Evolutionary conservation across 495 filamentous ascomycete genomes (phyloP).

Genomic region (Penicillium manginii): DNA sequence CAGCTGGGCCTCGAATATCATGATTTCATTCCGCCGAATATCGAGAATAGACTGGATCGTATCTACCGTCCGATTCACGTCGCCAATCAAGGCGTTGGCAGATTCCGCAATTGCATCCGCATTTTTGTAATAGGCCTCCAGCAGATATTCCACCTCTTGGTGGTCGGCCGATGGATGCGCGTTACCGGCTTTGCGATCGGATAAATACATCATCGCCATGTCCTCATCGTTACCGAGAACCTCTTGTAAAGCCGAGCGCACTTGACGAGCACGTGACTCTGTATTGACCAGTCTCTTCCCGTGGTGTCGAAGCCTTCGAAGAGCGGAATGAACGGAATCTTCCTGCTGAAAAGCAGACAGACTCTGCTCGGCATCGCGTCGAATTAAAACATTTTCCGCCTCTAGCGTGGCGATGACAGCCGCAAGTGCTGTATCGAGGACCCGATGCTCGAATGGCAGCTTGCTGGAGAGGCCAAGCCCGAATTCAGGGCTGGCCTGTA

Average conservation of each 20-base stretch:
- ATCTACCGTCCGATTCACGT: constrained; percentile 32
- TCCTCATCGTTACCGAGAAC: constrained; percentile 37
- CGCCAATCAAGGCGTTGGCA: constrained; percentile 23
- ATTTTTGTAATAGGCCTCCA: constrained; percentile 40
- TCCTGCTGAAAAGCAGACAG: constrained; percentile 29
- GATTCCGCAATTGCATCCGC: constrained; percentile 33
- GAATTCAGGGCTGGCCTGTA: constrained; percentile 51
- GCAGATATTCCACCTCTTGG: constrained; percentile 40
- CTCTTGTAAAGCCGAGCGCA: constrained; percentile 32
- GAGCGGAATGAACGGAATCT: constrained; percentile 20
- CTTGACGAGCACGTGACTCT: constrained; percentile 33
- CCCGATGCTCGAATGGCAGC: constrained; percentile 72
- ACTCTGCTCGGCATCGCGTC: constrained; percentile 19
- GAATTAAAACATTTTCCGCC: constrained; percentile 31
- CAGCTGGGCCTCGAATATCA: constrained; percentile 38
- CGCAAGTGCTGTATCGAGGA: constrained; percentile 79
- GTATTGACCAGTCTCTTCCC: constrained; percentile 28
- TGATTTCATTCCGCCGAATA: constrained; percentile 41
- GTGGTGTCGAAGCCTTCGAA: constrained; percentile 26
- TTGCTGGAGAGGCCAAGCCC: constrained; percentile 45
- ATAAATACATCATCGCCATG: constrained; percentile 48
- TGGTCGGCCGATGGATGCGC: constrained; percentile 33
- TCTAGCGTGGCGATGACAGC: constrained; percentile 50
- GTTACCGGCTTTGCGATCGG: constrained; percentile 38
- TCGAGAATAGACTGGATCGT: constrained; percentile 31